Percentiles rank a stretch among this genome's conserved stretches.
These are phyloP conservation scores for Starmerella bombicola DNA, from an alignment of 805 yeast species.

Conservation along the genomic window DNA sequence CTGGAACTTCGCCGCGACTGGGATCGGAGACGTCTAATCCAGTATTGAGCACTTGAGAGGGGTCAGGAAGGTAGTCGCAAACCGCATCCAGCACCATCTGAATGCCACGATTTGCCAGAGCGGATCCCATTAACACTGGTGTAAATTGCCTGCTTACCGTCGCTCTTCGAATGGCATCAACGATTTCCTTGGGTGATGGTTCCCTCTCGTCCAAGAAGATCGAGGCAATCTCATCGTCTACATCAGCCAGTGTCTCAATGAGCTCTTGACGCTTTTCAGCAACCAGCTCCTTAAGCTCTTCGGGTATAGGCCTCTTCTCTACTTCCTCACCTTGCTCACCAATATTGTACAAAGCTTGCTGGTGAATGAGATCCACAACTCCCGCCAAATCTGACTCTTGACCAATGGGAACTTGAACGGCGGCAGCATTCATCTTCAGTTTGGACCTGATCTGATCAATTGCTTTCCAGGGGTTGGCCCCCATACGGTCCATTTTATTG, in stretches of 20 bases:
- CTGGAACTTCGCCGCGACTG: conserved; percentile 46
- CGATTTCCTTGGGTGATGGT: conserved; percentile 74
- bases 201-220: conserved; percentile 78
- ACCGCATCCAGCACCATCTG: conserved; percentile 95
- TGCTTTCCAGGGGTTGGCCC: conserved; percentile 92
- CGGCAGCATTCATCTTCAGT: conserved; percentile 89
- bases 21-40: conserved; percentile 57
- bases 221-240: conserved; percentile 95
- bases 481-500: conserved; percentile 99
- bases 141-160: conserved; percentile 93
- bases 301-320: conserved; percentile 57
- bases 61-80: conserved; percentile 90
- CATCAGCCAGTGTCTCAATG: conserved; percentile 93
- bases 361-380: conserved; percentile 79
- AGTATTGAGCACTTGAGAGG: conserved; percentile 80
- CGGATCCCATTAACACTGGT: conserved; percentile 99
- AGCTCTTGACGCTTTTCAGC: conserved; percentile 78
- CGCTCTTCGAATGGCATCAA: conserved; percentile 81
- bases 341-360: conserved; percentile 77
- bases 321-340: conserved; percentile 69
- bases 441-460: conserved; percentile 81
- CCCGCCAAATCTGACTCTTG: conserved; percentile 76
- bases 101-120: conserved; percentile 89
- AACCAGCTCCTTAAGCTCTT: conserved; percentile 63
- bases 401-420: conserved; percentile 96